Percentiles rank a stretch among this genome's conserved stretches.
These are phyloP conservation scores for Clarireedia paspali DNA, from an alignment of 2,329 filamentous ascomycete species.

Conservation along the genomic window DNA sequence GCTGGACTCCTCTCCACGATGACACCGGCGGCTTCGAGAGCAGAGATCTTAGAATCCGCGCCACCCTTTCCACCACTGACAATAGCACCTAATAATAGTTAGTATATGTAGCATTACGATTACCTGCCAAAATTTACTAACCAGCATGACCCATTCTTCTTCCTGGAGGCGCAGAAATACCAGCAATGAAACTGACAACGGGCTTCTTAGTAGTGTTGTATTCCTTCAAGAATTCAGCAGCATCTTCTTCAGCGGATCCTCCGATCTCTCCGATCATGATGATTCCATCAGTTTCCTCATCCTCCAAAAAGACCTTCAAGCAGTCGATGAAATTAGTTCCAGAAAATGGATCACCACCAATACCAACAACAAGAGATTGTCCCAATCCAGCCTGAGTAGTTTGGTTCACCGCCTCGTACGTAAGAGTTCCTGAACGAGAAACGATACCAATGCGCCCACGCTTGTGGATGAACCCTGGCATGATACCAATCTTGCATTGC, in stretches of 20 bases:
- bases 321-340: conserved; percentile 99
- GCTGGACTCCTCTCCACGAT: conserved; percentile 94
- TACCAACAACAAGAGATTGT: conserved; percentile 96
- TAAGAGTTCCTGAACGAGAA: conserved; percentile 94
- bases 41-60: conserved; percentile 95
- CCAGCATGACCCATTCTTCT: conserved; percentile 98
- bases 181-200: conserved; percentile 95
- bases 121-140: conserved; percentile 25
- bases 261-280: conserved; percentile 99
- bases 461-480: conserved; percentile 99
- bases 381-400: conserved; percentile 95
- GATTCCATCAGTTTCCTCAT: conserved; percentile 95
- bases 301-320: conserved; percentile 91
- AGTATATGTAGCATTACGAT: conserved; percentile 7
- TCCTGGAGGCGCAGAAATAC: conserved; percentile 93
- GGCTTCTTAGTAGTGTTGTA: conserved; percentile 93
- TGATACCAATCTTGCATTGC: conserved; percentile 99
- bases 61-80: conserved; percentile 96
- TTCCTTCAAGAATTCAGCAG: conserved; percentile 87
- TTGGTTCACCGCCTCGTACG: conserved; percentile 99
- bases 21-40: conserved; percentile 87
- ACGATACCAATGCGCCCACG: conserved; percentile 97
- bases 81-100: conserved; percentile 56
- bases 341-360: conserved; percentile 96
- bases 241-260: conserved; percentile 94